Evolutionary conservation across 2,329 filamentous ascomycete genomes (phyloP).

Genomic region (Trichoderma sp.): DNA sequence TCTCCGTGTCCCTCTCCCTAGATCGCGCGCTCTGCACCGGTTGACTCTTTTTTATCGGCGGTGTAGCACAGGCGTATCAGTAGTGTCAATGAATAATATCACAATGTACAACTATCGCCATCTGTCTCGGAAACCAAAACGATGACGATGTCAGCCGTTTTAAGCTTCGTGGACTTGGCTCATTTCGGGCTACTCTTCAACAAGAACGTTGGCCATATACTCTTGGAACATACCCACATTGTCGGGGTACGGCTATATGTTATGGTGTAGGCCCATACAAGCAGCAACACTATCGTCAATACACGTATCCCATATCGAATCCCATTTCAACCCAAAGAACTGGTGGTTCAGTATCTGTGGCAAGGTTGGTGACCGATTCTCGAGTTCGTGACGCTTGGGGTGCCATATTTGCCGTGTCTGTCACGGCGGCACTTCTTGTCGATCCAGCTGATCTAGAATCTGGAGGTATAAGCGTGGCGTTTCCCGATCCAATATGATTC

Average conservation of each 20-base stretch:
- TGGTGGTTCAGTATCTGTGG: not conserved
- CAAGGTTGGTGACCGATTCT: not conserved
- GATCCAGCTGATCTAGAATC: not conserved
- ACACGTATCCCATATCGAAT: not conserved
- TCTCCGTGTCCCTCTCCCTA: conserved; percentile 60
- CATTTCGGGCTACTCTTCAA: conserved; percentile 46
- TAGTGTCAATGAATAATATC: conserved; percentile 55
- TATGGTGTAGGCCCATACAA: not conserved
- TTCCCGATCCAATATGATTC: not conserved
- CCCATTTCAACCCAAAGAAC: not conserved
- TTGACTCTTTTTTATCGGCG: conserved; percentile 54
- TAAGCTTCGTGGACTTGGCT: conserved; percentile 44
- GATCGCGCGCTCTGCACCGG: conserved; percentile 48
- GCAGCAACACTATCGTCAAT: not conserved
- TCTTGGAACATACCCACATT: conserved; percentile 6
- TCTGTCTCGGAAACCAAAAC: conserved; percentile 52
- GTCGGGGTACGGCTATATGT: not conserved
- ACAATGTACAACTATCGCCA: conserved; percentile 49
- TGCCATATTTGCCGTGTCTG: not conserved
- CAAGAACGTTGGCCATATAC: conserved; percentile 33
- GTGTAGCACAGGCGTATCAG: conserved; percentile 48
- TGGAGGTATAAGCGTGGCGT: not conserved
- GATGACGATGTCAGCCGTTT: conserved; percentile 47
- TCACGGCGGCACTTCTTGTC: not conserved
- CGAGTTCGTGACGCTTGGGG: not conserved